phyloP scores from a whole-genome alignment of 768 basidiomycete species.

The Hysterangium stoloniferum region DNA sequence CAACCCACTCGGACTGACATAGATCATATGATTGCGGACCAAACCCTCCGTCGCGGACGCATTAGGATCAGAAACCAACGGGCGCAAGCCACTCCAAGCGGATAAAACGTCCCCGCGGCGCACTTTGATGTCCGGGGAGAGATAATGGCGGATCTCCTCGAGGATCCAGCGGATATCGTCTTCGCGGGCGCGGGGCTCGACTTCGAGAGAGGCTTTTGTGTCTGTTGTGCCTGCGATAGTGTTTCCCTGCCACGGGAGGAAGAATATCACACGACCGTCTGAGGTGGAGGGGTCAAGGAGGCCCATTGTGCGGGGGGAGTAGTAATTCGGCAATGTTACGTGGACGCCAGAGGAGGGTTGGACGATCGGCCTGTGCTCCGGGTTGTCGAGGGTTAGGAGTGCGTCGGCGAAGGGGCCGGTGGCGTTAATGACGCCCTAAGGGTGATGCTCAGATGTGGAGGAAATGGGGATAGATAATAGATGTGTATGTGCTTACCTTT shows the following conservation, averaged over 20 bases:
- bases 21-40: slow-evolving; percentile 90
- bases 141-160: slow-evolving; percentile 84
- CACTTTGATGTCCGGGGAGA: slow-evolving; percentile 88
- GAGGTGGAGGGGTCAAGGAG: slow-evolving; percentile 91
- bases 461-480: background rate
- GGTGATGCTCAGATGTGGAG: background rate
- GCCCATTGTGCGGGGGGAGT: slow-evolving; percentile 91
- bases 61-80: slow-evolving; percentile 76
- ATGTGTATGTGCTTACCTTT: slow-evolving; percentile 43
- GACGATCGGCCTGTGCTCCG: slow-evolving; percentile 75
- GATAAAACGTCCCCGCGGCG: slow-evolving; percentile 90
- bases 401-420: slow-evolving; percentile 92
- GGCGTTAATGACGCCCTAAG: slow-evolving; percentile 89
- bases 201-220: slow-evolving; percentile 59
- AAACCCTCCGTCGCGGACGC: slow-evolving; percentile 76
- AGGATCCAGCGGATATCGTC: slow-evolving; percentile 97
- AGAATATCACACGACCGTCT: slow-evolving; percentile 97
- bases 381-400: slow-evolving; percentile 74
- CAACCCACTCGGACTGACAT: slow-evolving; percentile 71
- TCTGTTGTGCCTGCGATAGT: slow-evolving; percentile 98
- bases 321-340: slow-evolving; percentile 95
- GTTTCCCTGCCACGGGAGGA: slow-evolving; percentile 97
- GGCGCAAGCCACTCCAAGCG: slow-evolving; percentile 90
- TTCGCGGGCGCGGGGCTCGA: slow-evolving; percentile 76
- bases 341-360: slow-evolving; percentile 91